Percentiles rank a stretch among this genome's conserved stretches.
phyloP scores from a whole-genome alignment of 257 asterid genomes.

The Jasminum sambac region DNA sequence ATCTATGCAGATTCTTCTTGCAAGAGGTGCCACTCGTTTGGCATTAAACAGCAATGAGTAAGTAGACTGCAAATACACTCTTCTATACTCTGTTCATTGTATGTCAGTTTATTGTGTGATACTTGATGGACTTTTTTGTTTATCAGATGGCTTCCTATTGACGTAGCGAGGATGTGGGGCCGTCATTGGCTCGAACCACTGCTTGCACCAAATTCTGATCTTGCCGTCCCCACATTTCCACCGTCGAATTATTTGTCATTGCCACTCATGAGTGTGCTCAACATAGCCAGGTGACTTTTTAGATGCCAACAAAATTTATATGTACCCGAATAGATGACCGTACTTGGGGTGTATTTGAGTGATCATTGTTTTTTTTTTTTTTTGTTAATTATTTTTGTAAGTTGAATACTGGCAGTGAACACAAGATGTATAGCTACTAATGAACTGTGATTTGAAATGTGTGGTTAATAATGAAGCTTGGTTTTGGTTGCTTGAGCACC shows the following conservation, averaged over 20 bases:
- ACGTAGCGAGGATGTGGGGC: conserved; percentile 97
- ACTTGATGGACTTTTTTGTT: conserved; percentile 18
- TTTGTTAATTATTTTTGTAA: no score
- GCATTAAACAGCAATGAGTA: conserved; percentile 96
- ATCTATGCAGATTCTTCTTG: conserved; percentile 74
- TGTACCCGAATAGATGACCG: neutral
- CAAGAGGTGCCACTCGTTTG: conserved; percentile 90
- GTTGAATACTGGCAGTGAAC: no score
- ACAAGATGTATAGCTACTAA: no score
- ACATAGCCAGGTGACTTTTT: conserved; percentile 75
- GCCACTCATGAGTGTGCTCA: conserved; percentile 88
- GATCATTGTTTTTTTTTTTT: no score
- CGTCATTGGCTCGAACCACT: conserved; percentile 98
- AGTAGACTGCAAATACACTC: conserved; percentile 4
- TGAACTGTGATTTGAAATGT: no score
- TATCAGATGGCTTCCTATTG: conserved; percentile 96
- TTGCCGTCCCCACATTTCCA: conserved; percentile 61
- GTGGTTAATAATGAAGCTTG: no score
- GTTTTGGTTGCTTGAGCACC: no score
- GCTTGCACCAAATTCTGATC: conserved; percentile 68
- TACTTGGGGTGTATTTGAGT: no score
- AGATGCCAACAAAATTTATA: neutral
- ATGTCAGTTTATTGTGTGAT: neutral
- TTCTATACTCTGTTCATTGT: conserved; percentile 14
- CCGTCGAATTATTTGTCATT: conserved; percentile 80